Evolutionary conservation across 352 stramenopile genomes (phyloP).

Genomic region (Phytophthora meadii): DNA sequence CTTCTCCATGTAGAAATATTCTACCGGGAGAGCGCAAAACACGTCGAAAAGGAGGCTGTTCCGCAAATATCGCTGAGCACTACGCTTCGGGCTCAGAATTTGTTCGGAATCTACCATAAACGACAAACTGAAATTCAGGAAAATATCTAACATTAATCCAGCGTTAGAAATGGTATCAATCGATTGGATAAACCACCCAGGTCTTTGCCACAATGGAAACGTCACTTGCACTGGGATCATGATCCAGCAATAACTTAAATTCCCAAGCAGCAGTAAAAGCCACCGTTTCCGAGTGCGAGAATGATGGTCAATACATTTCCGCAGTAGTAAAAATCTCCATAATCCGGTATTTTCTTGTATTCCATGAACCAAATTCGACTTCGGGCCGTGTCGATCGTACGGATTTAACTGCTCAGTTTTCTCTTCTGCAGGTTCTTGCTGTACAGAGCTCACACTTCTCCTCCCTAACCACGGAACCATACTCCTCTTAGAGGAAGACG

Average conservation of each 20-base stretch:
- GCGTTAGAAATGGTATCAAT: no score
- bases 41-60: no score
- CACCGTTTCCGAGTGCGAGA: conserved; percentile 55
- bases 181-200: no score
- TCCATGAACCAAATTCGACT: background rate
- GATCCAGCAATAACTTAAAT: no score
- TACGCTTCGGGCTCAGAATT: no score
- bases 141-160: conserved; percentile 46
- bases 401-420: background rate
- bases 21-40: no score
- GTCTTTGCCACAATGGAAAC: no score
- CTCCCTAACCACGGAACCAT: conserved; percentile 3
- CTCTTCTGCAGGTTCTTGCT: background rate
- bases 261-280: no score
- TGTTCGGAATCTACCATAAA: conserved; percentile 60
- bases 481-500: background rate
- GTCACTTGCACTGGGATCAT: no score
- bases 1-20: no score
- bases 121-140: conserved; percentile 69
- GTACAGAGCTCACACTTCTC: conserved; percentile 9
- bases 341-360: background rate
- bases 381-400: conserved; percentile 5
- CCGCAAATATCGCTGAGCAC: no score
- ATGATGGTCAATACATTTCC: conserved; percentile 54
- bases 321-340: conserved; percentile 2